These are phyloP conservation scores for Nakazawaea populi DNA, from an alignment of 805 yeast species.

Conservation along the genomic window DNA sequence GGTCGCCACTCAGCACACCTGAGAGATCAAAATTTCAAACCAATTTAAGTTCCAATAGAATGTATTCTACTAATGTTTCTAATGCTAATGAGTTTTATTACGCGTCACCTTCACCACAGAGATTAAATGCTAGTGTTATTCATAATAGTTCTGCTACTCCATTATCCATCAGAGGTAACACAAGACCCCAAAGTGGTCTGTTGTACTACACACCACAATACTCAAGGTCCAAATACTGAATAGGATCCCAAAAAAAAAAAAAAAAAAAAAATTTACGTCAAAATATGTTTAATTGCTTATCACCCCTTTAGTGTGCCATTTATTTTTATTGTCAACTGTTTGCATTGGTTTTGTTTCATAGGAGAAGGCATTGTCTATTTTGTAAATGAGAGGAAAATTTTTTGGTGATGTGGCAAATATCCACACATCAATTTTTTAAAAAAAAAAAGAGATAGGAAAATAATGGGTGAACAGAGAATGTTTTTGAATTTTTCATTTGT, in stretches of 20 bases:
- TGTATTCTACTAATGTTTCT: neutral
- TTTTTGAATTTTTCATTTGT: neutral
- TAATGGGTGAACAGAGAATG: too few species aligned
- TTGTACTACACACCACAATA: slow-evolving; percentile 1
- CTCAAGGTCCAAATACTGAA: neutral
- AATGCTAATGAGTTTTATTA: neutral
- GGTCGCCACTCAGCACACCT: slow-evolving; percentile 9
- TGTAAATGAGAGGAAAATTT: too few species aligned
- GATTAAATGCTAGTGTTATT: slow-evolving; percentile 1
- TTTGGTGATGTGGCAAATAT: too few species aligned
- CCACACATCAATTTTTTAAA: too few species aligned
- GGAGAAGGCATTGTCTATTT: too few species aligned
- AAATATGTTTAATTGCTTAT: too few species aligned
- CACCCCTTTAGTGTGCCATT: neutral
- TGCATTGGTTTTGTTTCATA: neutral
- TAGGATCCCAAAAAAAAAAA: too few species aligned
- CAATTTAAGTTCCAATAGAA: slow-evolving; percentile 1
- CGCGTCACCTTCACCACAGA: slow-evolving; percentile 2
- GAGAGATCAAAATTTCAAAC: slow-evolving; percentile 4
- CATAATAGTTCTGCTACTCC: slow-evolving; percentile 1
- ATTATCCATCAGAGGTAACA: neutral
- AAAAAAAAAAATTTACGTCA: too few species aligned
- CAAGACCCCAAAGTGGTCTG: slow-evolving; percentile 1
- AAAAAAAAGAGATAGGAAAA: too few species aligned
- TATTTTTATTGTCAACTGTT: neutral